phyloP scores from a whole-genome alignment of 2,329 filamentous ascomycete species.

The Sphaceloma murrayae region DNA sequence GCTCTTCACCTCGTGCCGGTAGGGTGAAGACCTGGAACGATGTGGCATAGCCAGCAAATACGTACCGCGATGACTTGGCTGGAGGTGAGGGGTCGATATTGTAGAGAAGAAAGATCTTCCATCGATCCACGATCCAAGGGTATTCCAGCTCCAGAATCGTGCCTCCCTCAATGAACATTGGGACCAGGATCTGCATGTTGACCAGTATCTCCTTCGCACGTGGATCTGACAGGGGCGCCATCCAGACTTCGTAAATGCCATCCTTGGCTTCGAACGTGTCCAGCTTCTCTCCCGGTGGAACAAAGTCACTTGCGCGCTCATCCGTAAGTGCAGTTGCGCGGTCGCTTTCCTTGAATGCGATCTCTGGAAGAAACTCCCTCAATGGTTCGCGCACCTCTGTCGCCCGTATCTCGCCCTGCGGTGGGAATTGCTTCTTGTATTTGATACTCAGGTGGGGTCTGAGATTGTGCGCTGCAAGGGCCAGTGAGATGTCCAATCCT shows the following conservation, averaged over 20 bases:
- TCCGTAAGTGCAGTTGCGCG: conserved; percentile 22
- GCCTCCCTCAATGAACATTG: conserved; percentile 91
- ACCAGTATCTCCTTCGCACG: conserved; percentile 61
- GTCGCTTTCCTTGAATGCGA: conserved; percentile 32
- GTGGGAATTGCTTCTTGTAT: conserved; percentile 61
- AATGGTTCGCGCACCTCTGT: conserved; percentile 59
- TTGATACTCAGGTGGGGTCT: conserved; percentile 63
- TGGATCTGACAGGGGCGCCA: conserved; percentile 60
- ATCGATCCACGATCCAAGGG: conserved; percentile 66
- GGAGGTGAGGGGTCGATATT: conserved; percentile 20
- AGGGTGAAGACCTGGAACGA: conserved; percentile 67
- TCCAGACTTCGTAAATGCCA: conserved; percentile 75
- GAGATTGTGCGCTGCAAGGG: conserved; percentile 63
- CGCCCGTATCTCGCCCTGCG: conserved; percentile 58
- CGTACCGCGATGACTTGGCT: conserved; percentile 46
- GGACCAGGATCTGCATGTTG: conserved; percentile 72
- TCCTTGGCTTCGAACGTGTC: conserved; percentile 53
- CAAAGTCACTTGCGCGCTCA: conserved; percentile 46
- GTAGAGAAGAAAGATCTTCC: conserved; percentile 78
- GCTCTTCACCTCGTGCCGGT: conserved; percentile 23
- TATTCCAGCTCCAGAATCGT: conserved; percentile 62
- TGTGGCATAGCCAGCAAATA: conserved; percentile 80
- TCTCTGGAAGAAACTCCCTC: conserved; percentile 56
- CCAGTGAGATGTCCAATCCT: conserved; percentile 64
- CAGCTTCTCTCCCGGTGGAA: conserved; percentile 66